Evolutionary conservation across 106 monocot species (phyloP), one percentile per base, ranked within the genome.

Genomic region (Dendrobium chrysotoxum): DNA sequence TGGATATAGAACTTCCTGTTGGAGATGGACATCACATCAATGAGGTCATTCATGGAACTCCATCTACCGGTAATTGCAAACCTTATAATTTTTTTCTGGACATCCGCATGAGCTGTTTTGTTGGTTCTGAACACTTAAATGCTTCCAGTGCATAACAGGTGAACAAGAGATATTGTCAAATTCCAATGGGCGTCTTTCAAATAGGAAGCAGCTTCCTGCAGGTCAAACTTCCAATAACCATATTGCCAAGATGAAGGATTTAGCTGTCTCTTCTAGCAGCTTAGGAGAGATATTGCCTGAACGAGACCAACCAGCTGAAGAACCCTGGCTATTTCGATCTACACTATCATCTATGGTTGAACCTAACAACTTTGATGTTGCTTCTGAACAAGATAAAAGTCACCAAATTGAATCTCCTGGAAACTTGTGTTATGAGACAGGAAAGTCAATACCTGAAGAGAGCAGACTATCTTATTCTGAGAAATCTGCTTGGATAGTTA

Each of bases 91-190:
- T 81, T 20, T 10, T 18, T 81, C 23, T 10, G 17, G 73, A 0
- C 26, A 55, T 61, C 17, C 3, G 23, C 54, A 46, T 28, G 13
- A 54, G 11, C 53, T 79, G 45, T 61, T 84, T 39, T 84, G 81
- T 74, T 82, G 77, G 76, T 85, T 82, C 92, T 94, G 90, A 90
- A 94, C 89, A 89, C 90, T 92, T 91, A 86, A 89, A 90, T 92
- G 78, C 82, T 89, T 90, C 87, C 89, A 87, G 90, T 92, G 84
- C 82, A 85, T 81, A 80, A 87, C 94, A 97, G 97, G 88, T 85
- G 85, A 88, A 40, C 74, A 82, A 40, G 79, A 87, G 44, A 83
- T 86, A 42, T 44, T 82, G 42, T 70, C 54, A 78, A 83, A 50
- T 79, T 80, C 78, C 65, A 90, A 91, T 80, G 89, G 80, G 30